Conservation (phyloP, 1,284 basidiomycete species). For the Naganishia sp. region DNA sequence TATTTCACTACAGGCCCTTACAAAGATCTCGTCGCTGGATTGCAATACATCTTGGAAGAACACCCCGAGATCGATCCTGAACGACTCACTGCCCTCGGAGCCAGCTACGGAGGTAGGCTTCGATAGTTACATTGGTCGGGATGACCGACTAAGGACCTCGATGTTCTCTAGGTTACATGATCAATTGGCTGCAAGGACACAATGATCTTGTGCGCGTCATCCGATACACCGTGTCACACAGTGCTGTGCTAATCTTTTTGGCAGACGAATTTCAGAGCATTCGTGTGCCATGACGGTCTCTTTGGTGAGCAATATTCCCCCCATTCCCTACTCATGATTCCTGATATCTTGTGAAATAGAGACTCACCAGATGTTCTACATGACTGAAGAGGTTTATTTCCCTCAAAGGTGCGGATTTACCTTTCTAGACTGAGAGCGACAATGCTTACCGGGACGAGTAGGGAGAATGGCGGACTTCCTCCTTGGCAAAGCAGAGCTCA, state of each 20-base stretch:
- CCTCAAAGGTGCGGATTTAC: slow-evolving; percentile 56
- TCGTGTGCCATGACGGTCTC: slow-evolving; percentile 86
- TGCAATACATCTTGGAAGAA: slow-evolving; percentile 66
- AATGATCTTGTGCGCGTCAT: slow-evolving; percentile 65
- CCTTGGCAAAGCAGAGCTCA: slow-evolving; percentile 38
- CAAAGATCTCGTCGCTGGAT: slow-evolving; percentile 73
- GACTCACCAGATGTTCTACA: slow-evolving; percentile 68
- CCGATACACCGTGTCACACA: not conserved
- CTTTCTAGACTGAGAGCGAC: not conserved
- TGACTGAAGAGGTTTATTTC: slow-evolving; percentile 85
- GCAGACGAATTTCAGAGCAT: slow-evolving; percentile 72
- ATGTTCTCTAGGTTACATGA: slow-evolving; percentile 43
- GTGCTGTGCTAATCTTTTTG: not conserved
- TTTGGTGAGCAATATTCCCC: slow-evolving; percentile 36
- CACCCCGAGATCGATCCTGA: slow-evolving; percentile 80
- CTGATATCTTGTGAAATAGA: slow-evolving; percentile 58
- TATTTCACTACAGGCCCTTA: slow-evolving; percentile 65
- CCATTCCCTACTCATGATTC: slow-evolving; percentile 16
- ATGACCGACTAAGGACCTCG: not conserved
- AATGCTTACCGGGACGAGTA: not conserved
- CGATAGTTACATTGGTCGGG: not conserved
- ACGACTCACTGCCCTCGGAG: slow-evolving; percentile 67
- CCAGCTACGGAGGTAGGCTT: slow-evolving; percentile 50
- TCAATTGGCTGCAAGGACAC: slow-evolving; percentile 90
- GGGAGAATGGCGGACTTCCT: slow-evolving; percentile 30